Base-by-base conservation (phyloP, 352 stramenopile genomes). In the Phytophthora tentaculata region DNA sequence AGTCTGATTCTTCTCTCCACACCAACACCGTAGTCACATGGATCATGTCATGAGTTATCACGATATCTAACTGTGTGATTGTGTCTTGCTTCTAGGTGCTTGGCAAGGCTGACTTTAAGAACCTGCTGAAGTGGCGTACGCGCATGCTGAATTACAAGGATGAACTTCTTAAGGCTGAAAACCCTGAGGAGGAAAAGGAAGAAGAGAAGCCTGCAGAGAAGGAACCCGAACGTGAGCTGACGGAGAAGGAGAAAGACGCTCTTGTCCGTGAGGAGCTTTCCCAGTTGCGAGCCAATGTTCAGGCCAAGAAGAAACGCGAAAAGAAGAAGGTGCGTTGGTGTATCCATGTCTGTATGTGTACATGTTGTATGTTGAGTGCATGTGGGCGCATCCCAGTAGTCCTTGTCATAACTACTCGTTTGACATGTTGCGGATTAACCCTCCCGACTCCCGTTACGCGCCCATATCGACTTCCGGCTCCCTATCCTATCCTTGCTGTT, bases 51-150 rank as follows among this genome's bases (percentile, higher is more conserved):
- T 1, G 49, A 13, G 9, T 20, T 9, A 50, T 24, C 35, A 6
- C 2, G 32, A 17, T n/a, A 35, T n/a, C 28, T 67, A 61, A 68
- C 23, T 10, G 13, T 32, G 12, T 24, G 29, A 35, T 35, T 50
- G 17, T 55, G 50, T 67, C 8, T 0, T 69, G 0, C 23, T 0
- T 52, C 24, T 73, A 96, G 88, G 88, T 99, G 9, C 84, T 99
- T 14, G 98, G 98, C 51, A 99, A 99, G 56, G 74, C 79, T 7
- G 98, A 99, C 64, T 99, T 99, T 61, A 99, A 99, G 76, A 80
- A 79, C 23, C 68, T 99, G 20, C 76, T 99, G 12, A 98, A 96
- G 56, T 99, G 98, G 98, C 89, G 98, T 19, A 79, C 97, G 6
- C 97, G 97, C 35, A 98, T 99, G 86, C 69, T 80, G 6, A 88